These are phyloP conservation scores for Nelumbo lutea DNA, from an alignment of 164 flowering plant genomes.

Conservation along the genomic window DNA sequence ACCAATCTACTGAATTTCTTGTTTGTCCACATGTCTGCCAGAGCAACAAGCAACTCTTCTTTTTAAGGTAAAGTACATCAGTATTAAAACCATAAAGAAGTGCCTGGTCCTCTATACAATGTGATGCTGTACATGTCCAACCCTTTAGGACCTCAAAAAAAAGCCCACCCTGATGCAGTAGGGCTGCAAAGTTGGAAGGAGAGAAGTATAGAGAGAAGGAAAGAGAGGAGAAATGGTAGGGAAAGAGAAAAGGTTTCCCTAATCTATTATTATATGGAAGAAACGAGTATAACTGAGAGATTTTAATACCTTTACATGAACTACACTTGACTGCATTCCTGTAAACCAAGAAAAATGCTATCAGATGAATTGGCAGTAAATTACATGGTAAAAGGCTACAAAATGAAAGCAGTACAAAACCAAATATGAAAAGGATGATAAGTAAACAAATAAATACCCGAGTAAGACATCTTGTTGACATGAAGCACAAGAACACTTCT, in stretches of 20 bases:
- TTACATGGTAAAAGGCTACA: background rate
- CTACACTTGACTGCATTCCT: slow-evolving; percentile 72
- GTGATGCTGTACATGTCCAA: too few species aligned
- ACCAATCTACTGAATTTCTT: too few species aligned
- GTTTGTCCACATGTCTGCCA: too few species aligned
- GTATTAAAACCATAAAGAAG: too few species aligned
- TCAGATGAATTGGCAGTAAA: slow-evolving; percentile 13
- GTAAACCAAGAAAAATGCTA: slow-evolving; percentile 24
- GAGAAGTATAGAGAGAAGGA: too few species aligned
- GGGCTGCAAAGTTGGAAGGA: too few species aligned
- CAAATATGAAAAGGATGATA: background rate
- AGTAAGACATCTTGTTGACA: slow-evolving; percentile 61
- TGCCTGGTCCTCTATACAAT: too few species aligned
- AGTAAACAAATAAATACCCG: slow-evolving; percentile 35
- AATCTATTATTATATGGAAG: background rate
- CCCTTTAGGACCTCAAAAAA: too few species aligned
- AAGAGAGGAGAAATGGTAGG: background rate
- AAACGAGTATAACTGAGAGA: background rate
- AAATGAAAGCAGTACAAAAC: background rate
- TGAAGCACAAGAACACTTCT: slow-evolving; percentile 51
- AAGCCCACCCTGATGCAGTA: background rate
- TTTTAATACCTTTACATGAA: slow-evolving; percentile 68
- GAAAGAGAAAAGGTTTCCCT: background rate
- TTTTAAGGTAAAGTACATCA: too few species aligned
- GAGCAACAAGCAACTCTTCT: too few species aligned